phyloP scores from a whole-genome alignment of 225 moss, liverwort and hornwort genomes.

The Neckera pumila region DNA sequence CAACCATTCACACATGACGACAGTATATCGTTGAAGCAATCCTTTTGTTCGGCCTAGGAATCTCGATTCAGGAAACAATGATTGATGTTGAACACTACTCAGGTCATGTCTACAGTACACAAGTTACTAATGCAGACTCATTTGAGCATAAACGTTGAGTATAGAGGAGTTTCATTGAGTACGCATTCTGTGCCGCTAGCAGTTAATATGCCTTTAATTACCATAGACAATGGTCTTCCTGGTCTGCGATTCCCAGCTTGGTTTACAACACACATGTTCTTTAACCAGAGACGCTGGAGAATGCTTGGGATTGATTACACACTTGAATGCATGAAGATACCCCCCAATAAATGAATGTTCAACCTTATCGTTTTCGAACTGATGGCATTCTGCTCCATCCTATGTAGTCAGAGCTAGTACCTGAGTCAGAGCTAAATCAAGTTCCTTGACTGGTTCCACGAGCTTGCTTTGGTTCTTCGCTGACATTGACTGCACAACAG shows the following conservation, averaged over 20 bases:
- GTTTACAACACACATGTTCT: background rate
- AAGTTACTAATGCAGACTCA: background rate
- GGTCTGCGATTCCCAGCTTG: background rate
- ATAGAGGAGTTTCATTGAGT: background rate
- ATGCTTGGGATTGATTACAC: background rate
- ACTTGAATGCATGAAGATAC: background rate
- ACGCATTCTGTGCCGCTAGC: background rate
- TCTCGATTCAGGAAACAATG: background rate
- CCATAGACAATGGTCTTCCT: background rate
- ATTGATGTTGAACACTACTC: background rate
- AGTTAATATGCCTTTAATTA: background rate
- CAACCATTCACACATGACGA: background rate
- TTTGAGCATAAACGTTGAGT: background rate
- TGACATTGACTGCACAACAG: conserved; percentile 59
- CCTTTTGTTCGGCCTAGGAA: background rate
- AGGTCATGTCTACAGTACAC: background rate
- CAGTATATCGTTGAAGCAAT: background rate
- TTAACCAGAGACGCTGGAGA: background rate
- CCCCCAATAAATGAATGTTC: background rate
- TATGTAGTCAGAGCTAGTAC: conserved; percentile 16
- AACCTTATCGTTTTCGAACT: background rate
- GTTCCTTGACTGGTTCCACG: conserved; percentile 85
- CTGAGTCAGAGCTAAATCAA: conserved; percentile 88
- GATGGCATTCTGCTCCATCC: background rate
- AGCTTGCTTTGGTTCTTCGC: conserved; percentile 83